These are phyloP conservation scores for Spinacia oleracea DNA, from an alignment of 179 eudicot species.

Conservation along the genomic window DNA sequence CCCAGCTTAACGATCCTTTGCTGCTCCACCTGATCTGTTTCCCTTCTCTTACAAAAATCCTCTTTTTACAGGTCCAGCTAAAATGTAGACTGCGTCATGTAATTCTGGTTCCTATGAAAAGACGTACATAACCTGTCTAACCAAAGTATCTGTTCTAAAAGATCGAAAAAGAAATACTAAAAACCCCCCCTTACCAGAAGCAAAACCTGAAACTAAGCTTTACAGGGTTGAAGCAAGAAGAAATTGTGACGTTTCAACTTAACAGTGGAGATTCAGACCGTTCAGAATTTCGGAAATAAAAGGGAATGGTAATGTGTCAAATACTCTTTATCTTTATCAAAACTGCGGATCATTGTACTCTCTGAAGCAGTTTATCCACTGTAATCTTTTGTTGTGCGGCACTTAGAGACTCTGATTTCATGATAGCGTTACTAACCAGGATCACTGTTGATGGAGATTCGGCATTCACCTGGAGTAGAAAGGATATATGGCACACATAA, in stretches of 20 bases:
- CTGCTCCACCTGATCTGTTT: background rate
- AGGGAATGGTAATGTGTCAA: background rate
- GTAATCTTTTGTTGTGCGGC: constrained; percentile 61
- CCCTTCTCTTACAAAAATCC: background rate
- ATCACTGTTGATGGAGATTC: constrained; percentile 59
- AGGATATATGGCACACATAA: constrained; percentile 1
- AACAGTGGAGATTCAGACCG: background rate
- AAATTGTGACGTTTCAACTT: background rate
- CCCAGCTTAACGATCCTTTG: background rate
- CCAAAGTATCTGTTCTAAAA: background rate
- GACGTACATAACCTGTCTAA: background rate
- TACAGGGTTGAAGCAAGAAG: background rate
- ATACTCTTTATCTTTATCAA: background rate
- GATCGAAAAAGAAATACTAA: background rate
- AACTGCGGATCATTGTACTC: constrained; percentile 34
- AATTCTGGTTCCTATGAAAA: background rate
- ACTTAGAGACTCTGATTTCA: constrained; percentile 63
- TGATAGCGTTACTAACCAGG: constrained; percentile 68
- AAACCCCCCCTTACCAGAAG: background rate
- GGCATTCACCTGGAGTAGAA: constrained; percentile 63
- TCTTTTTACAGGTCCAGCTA: background rate
- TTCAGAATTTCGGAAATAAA: background rate
- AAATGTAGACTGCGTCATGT: background rate
- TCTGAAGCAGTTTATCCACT: constrained; percentile 74
- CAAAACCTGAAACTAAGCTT: background rate